Evolutionary conservation across 192 early-diverging fungal species (phyloP), one percentile per base, ranked within the genome.

Genomic region (Rhizoclosmatium globosum): DNA sequence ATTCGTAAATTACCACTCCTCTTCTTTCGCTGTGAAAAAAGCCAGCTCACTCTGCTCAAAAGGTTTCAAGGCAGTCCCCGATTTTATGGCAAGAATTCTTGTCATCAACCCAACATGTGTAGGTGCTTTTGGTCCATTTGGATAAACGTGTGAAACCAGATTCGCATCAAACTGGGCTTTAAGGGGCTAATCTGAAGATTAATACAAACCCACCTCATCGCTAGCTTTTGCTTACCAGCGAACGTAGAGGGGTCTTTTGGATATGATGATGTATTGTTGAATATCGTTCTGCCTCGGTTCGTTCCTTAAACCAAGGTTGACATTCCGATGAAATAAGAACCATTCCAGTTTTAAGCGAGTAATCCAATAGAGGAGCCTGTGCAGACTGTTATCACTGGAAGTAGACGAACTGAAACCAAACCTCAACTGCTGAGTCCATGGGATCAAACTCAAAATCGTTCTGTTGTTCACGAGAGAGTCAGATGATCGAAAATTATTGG

Each of bases 81-180:
- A 59, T 74, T 74, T 74, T 17, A 74, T 60, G 43, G 72, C 72
- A 17, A 74, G 72, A n/a, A 74, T 45, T 44, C 72, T 56, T n/a
- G 72, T 74, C 72, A 74, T 74, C 41, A 74, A 13, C 6, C 58
- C 72, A 45, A 74, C 59, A n/a, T 74, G 72, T n/a, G 72, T 74
- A 4, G 72, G 72, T n/a, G 72, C 57, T 74, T 47, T 74, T 0
- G 72, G 72, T 7, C 58, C 72, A 19, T 74, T 60, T 17, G 72
- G 72, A 62, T 74, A 64, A 19, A 74, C 39, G 60, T 64, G 38
- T 9, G 58, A 21, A 19, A 74, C 38, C 9, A 74, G 38, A 43
- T 23, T 45, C 7, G 59, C 6, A 43, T 74, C 72, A 47, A 74
- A 74, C 46, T 47, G 56, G n/a, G 42, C 44, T 71, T 71, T 71